These are phyloP conservation scores for Cyathus striatus DNA, from an alignment of 768 basidiomycete species.

Conservation along the genomic window DNA sequence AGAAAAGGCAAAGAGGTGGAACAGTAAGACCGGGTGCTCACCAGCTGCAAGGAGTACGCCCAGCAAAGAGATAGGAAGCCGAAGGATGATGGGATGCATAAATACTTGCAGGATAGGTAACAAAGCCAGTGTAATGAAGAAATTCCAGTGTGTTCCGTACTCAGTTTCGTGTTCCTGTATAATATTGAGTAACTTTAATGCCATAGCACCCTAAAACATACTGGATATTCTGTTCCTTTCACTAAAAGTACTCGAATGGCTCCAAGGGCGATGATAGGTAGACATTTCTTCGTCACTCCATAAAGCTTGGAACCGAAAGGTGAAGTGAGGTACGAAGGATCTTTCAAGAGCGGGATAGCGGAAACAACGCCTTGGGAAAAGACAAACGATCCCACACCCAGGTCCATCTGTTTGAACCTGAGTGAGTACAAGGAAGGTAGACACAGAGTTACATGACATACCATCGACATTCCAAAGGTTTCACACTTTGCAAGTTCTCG, in stretches of 20 bases:
- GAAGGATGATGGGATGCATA: constrained; percentile 60
- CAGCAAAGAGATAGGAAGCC: constrained; percentile 54
- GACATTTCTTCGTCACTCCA: constrained; percentile 45
- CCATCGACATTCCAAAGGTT: constrained; percentile 91
- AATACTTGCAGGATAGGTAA: constrained; percentile 69
- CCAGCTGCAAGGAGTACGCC: constrained; percentile 57
- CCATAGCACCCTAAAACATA: constrained; percentile 26
- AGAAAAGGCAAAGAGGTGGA: no score
- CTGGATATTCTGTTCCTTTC: constrained; percentile 93
- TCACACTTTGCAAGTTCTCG: constrained; percentile 88
- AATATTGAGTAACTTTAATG: constrained; percentile 1
- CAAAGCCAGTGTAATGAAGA: constrained; percentile 89
- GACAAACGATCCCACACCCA: constrained; percentile 96
- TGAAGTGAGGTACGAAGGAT: constrained; percentile 45
- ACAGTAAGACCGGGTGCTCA: no score
- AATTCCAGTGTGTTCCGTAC: constrained; percentile 98
- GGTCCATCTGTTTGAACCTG: constrained; percentile 73
- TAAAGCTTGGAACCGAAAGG: constrained; percentile 48
- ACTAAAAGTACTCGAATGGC: constrained; percentile 77
- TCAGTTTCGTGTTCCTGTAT: constrained; percentile 87
- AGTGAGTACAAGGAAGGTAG: constrained; percentile 2
- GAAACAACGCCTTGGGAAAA: constrained; percentile 94
- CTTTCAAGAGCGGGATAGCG: constrained; percentile 73
- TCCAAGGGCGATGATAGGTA: constrained; percentile 71
- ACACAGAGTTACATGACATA: constrained; percentile 37